These are phyloP conservation scores for Ilex paraguariensis DNA, from an alignment of 305 asterid species.

Conservation along the genomic window DNA sequence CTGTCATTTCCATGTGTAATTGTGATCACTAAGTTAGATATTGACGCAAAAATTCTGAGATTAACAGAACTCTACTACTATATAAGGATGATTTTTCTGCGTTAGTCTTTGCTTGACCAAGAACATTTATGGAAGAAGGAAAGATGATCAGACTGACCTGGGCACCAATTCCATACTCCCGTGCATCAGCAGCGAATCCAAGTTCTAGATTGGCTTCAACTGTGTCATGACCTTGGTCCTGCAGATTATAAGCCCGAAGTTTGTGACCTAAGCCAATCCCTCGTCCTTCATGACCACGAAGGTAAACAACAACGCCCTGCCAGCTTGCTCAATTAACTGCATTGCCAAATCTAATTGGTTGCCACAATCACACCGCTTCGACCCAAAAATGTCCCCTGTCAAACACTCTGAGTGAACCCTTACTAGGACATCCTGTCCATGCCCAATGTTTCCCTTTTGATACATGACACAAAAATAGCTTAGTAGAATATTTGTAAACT, in stretches of 20 bases:
- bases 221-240: conserved; percentile 80
- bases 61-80: no score
- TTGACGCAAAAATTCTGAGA: no score
- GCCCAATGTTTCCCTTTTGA: conserved; percentile 63
- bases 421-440: conserved; percentile 79
- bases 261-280: conserved; percentile 87
- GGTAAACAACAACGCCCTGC: conserved; percentile 77
- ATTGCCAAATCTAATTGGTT: conserved; percentile 76
- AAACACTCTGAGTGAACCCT: conserved; percentile 91
- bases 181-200: conserved; percentile 79
- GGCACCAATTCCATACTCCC: conserved; percentile 80
- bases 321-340: conserved; percentile 66
- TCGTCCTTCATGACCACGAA: conserved; percentile 86
- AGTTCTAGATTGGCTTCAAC: conserved; percentile 83
- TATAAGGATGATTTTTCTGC: no score
- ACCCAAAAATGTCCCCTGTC: conserved; percentile 83
- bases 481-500: background rate
- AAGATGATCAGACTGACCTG: conserved; percentile 39
- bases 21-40: background rate
- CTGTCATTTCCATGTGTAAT: background rate
- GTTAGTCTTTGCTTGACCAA: no score
- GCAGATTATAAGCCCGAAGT: conserved; percentile 79
- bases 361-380: conserved; percentile 84
- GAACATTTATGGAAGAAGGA: no score
- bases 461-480: background rate